Percentiles rank a stretch among this genome's conserved stretches.
phyloP scores from a whole-genome alignment of 2,329 filamentous ascomycete genomes.

The Aspergillus fijiensis region DNA sequence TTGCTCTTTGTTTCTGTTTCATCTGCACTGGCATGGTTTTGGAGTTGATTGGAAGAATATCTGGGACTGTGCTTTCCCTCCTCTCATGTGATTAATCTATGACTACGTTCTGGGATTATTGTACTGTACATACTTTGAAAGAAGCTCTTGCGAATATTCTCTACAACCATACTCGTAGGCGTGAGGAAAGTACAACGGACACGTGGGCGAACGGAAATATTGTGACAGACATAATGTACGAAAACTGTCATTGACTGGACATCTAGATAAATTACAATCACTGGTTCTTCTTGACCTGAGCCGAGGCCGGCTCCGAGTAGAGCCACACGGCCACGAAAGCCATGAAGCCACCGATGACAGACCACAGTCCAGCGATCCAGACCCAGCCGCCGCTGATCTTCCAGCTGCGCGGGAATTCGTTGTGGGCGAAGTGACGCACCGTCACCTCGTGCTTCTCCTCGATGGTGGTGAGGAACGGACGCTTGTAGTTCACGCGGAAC shows the following conservation, averaged over 20 bases:
- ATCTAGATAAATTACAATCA: conserved; percentile 25
- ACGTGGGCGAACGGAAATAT: neutral
- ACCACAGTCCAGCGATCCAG: conserved; percentile 85
- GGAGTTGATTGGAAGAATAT: conserved; percentile 2
- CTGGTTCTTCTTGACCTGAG: conserved; percentile 51
- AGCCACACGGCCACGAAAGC: conserved; percentile 86
- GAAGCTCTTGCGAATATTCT: neutral
- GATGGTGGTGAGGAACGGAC: conserved; percentile 82
- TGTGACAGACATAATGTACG: conserved; percentile 1
- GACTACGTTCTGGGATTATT: neutral
- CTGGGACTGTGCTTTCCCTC: neutral
- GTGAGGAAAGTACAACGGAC: neutral
- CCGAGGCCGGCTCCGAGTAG: conserved; percentile 61
- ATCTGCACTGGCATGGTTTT: conserved; percentile 1
- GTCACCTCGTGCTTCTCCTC: conserved; percentile 96
- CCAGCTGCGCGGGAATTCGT: conserved; percentile 92
- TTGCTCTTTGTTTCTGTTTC: neutral
- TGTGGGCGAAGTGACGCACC: conserved; percentile 92
- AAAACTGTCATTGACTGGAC: conserved; percentile 7
- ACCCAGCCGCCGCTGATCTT: conserved; percentile 89
- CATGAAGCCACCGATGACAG: conserved; percentile 80
- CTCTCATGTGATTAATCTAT: neutral
- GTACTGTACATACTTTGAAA: conserved; percentile 4
- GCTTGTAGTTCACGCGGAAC: conserved; percentile 96
- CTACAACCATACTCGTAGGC: conserved; percentile 4